Evolutionary conservation across 371 early-diverging fungal genomes (phyloP).

Genomic region (Apophysomyces trapeziformis): DNA sequence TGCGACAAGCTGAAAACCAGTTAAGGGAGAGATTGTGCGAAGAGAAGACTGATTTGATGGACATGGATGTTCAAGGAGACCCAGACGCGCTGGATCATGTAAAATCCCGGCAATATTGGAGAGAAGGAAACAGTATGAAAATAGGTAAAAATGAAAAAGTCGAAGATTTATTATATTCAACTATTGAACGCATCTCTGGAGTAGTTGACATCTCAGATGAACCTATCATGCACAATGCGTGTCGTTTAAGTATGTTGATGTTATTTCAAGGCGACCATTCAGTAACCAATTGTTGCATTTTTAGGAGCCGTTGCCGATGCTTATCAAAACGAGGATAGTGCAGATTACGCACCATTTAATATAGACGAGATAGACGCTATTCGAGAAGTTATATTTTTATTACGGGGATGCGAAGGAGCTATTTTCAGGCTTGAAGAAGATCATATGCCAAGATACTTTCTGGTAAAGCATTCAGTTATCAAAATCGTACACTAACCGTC

Average conservation of each 20-base stretch:
- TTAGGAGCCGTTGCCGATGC: neutral
- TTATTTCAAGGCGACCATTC: neutral
- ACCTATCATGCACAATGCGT: neutral
- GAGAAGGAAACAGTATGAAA: neutral
- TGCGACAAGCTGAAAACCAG: too few species aligned
- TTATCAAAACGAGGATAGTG: neutral
- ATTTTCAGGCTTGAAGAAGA: slow-evolving; percentile 20
- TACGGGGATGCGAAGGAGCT: slow-evolving; percentile 32
- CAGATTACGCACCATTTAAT: neutral
- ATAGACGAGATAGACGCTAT: slow-evolving; percentile 32
- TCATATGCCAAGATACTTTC: neutral
- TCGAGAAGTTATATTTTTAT: slow-evolving; percentile 38
- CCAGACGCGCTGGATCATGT: neutral
- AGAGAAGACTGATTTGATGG: neutral
- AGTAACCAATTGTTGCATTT: neutral
- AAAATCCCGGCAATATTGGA: neutral
- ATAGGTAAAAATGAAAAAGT: slow-evolving; percentile 1
- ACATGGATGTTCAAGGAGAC: neutral
- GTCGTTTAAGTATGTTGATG: neutral
- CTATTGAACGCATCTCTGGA: neutral
- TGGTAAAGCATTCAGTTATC: neutral
- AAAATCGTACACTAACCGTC: too few species aligned
- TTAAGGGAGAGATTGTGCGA: too few species aligned
- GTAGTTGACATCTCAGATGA: neutral
- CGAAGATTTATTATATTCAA: neutral